Base-by-base conservation (phyloP, 768 basidiomycete genomes). In the Lepiota venenata region DNA sequence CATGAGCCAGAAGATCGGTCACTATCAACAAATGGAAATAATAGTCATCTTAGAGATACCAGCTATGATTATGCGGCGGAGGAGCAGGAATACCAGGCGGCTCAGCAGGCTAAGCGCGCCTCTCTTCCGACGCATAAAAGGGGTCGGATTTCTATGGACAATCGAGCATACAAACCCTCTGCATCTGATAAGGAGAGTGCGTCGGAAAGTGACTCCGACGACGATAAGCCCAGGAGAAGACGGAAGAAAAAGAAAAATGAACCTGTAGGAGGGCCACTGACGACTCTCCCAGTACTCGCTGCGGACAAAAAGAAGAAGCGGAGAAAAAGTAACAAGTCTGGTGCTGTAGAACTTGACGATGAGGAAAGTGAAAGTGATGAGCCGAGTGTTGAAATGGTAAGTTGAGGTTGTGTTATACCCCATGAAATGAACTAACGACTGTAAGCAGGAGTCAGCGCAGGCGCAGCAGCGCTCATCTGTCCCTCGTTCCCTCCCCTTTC, bases 41-140 rank as follows among this genome's bases (percentile, higher is more conserved):
- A 44, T 56, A 57, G 70, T 64, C 54, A 69, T 60, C 61, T 68
- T 55, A 71, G 69, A 50, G 70, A 79, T 27, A 58, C 74, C 0
- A 89, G 85, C 59, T 91, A 92, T 66, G 88, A 89, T 66, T 93
- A 93, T 63, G 79, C 81, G 8, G 82, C 78, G 4, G 90, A 93
- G 63, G 89, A 93, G 62, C 75, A 78, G 21, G 83, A 87, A 22
- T 85, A 74, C 59, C 76, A 82, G 56, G 69, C 63, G 22, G 67
- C 61, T 53, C 71, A 61, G 64, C 69, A 67, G 68, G 69, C 64
- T 56, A 62, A 67, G 47, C 62, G 61, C 40, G 51, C 63, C 20
- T 57, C 66, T 9, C 57, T 61, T 20, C 63, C 70, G 1, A 63
- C 61, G 7, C 71, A 76, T 57, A 80, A 75, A 64, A 80, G 83